phyloP scores from a whole-genome alignment of 2,329 filamentous ascomycete species.

The Epichloe typhina region DNA sequence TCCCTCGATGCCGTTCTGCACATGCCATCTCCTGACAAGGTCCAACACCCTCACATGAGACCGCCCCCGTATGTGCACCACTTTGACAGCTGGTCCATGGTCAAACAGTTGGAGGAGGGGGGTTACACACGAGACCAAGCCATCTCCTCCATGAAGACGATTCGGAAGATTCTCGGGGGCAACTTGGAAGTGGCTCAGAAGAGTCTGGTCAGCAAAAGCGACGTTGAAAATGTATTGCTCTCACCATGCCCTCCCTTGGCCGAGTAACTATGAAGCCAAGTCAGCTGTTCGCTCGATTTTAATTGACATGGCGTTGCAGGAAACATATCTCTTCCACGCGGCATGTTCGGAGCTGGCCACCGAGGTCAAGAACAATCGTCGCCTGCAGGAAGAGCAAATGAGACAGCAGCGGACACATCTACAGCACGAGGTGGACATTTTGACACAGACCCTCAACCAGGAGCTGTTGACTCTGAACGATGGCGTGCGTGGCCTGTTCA shows the following conservation, averaged over 20 bases:
- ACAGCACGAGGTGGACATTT: conserved; percentile 90
- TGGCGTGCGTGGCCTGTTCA: conserved; percentile 88
- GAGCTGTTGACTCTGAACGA: conserved; percentile 74
- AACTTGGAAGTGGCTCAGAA: conserved; percentile 73
- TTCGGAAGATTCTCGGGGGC: conserved; percentile 60
- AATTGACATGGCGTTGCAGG: conserved; percentile 24
- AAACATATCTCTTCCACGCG: conserved; percentile 85
- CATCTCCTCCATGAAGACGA: conserved; percentile 82
- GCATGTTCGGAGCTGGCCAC: conserved; percentile 85
- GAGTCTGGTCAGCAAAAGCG: conserved; percentile 74
- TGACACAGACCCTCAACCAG: conserved; percentile 73
- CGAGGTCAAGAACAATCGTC: conserved; percentile 68
- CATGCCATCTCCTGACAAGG: conserved; percentile 29
- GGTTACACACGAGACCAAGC: conserved; percentile 65
- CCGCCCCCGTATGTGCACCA: conserved; percentile 81
- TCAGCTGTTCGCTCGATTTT: neutral
- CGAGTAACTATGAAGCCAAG: neutral
- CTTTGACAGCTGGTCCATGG: conserved; percentile 87
- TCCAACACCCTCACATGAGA: conserved; percentile 51
- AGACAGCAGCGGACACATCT: conserved; percentile 72
- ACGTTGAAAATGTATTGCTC: conserved; percentile 61
- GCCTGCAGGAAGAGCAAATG: conserved; percentile 65
- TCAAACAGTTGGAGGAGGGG: conserved; percentile 62
- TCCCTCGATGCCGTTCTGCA: conserved; percentile 35
- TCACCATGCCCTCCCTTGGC: neutral